A percentile compares a stretch with the other conserved stretches of the same genome.
These are phyloP conservation scores for Rhododendron simsii DNA, from an alignment of 148 eudicot species.

Conservation along the genomic window DNA sequence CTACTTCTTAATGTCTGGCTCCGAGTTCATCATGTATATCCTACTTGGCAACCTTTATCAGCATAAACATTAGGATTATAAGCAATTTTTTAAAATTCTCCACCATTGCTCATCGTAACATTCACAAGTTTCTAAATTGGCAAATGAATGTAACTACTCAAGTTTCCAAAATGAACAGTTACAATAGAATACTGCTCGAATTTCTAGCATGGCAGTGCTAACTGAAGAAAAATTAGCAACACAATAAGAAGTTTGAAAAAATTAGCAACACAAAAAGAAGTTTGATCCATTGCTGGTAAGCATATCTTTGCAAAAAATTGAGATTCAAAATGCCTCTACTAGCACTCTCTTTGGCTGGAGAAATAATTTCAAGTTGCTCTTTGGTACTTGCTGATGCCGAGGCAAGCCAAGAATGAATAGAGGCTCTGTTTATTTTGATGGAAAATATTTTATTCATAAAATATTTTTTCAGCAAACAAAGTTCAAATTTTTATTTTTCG, in stretches of 20 bases:
- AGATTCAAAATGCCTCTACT: constrained; percentile 35
- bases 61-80: neutral
- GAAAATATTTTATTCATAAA: too few species aligned
- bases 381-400: too few species aligned
- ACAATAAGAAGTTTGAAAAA: neutral
- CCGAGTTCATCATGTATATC: neutral
- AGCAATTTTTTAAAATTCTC: neutral
- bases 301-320: neutral
- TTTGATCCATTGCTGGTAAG: neutral
- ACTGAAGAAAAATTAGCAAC: neutral
- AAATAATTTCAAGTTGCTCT: constrained; percentile 7
- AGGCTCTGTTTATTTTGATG: too few species aligned
- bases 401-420: too few species aligned
- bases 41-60: neutral
- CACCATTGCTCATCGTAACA: neutral
- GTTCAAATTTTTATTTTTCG: too few species aligned
- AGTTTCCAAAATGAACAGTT: neutral
- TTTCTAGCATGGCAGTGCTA: neutral
- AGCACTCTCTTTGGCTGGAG: constrained; percentile 22
- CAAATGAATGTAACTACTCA: neutral
- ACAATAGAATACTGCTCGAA: neutral
- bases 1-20: neutral
- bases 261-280: neutral
- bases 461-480: too few species aligned
- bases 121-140: neutral